A percentile compares a stretch with the other conserved stretches of the same genome.
Evolutionary conservation across 208 protist genomes (phyloP).

Genomic region (Crithidia expoeki): DNA sequence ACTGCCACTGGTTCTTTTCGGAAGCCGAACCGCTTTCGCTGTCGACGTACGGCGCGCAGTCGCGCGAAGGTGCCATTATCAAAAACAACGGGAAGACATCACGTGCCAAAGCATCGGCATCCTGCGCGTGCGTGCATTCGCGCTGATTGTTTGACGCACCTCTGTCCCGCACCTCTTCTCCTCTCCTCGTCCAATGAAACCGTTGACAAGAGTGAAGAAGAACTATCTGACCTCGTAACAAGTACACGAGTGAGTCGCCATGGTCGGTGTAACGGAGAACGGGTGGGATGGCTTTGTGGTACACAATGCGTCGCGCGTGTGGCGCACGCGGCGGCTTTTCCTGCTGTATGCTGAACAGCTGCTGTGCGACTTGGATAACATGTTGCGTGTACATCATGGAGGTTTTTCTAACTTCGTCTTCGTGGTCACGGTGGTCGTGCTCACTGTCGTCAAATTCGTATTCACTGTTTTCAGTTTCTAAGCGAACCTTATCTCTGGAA

Average conservation of each 20-base stretch:
- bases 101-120: constrained; percentile 10
- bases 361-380: constrained; percentile 13
- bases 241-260: constrained; percentile 22
- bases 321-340: constrained; percentile 26
- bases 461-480: too few species aligned
- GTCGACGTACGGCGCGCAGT: constrained; percentile 24
- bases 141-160: not conserved
- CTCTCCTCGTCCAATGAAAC: not conserved
- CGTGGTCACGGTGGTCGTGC: too few species aligned
- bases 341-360: constrained; percentile 25
- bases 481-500: too few species aligned
- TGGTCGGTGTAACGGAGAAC: constrained; percentile 40
- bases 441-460: too few species aligned
- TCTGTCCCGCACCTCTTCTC: too few species aligned
- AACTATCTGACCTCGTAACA: constrained; percentile 10
- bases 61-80: constrained; percentile 19
- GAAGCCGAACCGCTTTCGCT: constrained; percentile 16
- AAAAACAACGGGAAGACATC: constrained; percentile 29
- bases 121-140: constrained; percentile 8
- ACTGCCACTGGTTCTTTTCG: constrained; percentile 14
- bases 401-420: not conserved
- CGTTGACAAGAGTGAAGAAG: constrained; percentile 14
- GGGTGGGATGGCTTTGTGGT: constrained; percentile 36
- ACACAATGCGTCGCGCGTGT: constrained; percentile 38
- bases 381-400: constrained; percentile 11